Evolutionary conservation across 2,329 filamentous ascomycete genomes (phyloP).

Genomic region (Exophiala mesophila): DNA sequence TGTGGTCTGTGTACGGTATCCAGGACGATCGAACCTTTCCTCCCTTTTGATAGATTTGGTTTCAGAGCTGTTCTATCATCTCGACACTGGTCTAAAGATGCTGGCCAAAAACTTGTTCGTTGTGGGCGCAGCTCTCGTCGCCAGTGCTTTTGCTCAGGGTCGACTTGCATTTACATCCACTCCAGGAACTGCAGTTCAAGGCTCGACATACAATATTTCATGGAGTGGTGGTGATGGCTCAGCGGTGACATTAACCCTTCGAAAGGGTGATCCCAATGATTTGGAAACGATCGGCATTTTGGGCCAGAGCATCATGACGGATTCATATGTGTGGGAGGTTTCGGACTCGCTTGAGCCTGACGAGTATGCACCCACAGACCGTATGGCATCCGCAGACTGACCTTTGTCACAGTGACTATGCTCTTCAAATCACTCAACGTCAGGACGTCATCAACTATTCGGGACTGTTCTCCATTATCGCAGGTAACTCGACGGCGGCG

Average conservation of each 20-base stretch:
- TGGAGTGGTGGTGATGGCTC: constrained; percentile 43
- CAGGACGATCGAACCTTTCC: no score
- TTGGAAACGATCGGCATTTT: constrained; percentile 48
- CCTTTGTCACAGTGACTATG: constrained; percentile 47
- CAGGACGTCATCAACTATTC: constrained; percentile 51
- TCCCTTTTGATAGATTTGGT: no score
- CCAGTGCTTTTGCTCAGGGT: constrained; percentile 44
- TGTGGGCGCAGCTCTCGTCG: constrained; percentile 41
- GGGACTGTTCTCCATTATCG: constrained; percentile 45
- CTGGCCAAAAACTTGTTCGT: constrained; percentile 47
- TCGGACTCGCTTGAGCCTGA: constrained; percentile 24
- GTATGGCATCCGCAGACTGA: not conserved
- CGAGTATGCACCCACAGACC: constrained; percentile 32
- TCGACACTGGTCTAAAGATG: no score
- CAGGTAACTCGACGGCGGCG: constrained; percentile 28
- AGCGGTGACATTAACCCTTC: constrained; percentile 50
- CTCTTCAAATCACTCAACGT: constrained; percentile 54
- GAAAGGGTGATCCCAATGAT: constrained; percentile 47
- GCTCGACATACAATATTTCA: constrained; percentile 40
- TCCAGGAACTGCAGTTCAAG: constrained; percentile 45
- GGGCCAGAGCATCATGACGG: constrained; percentile 26
- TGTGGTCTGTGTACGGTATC: no score
- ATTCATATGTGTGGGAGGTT: constrained; percentile 22
- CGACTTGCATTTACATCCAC: constrained; percentile 49
- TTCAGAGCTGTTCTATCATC: no score